Conservation (phyloP, 768 basidiomycete species). For the Lactarius hatsudake region DNA sequence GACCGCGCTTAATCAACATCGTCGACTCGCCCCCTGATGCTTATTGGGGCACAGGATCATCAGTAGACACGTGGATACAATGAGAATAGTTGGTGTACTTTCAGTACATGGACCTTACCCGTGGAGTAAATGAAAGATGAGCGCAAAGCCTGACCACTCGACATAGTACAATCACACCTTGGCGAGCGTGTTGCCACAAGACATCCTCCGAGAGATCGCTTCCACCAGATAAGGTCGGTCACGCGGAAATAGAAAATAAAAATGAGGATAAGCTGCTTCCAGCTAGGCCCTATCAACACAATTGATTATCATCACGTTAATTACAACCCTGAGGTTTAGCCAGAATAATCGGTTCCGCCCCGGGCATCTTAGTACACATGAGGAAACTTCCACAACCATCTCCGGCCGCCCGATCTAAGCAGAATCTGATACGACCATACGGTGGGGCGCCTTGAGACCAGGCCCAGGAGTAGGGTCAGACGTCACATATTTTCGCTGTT, state of each 20-base stretch:
- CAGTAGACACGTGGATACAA: neutral
- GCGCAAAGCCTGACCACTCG: neutral
- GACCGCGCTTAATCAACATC: neutral
- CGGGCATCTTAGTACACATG: conserved; percentile 1
- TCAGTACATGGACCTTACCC: neutral
- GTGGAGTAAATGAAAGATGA: conserved; percentile 7
- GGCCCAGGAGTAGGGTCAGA: neutral
- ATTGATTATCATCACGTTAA: conserved; percentile 15
- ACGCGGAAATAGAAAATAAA: neutral
- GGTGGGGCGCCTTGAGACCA: neutral
- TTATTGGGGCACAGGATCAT: neutral
- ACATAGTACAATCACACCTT: neutral
- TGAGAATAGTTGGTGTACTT: neutral
- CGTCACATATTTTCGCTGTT: conserved; percentile 1
- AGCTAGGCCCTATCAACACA: neutral
- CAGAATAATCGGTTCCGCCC: conserved; percentile 15
- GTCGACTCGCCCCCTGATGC: neutral
- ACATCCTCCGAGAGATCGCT: conserved; percentile 10
- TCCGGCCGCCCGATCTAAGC: conserved; percentile 11
- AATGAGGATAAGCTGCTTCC: neutral
- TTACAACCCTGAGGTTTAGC: conserved; percentile 4
- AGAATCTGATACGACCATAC: neutral
- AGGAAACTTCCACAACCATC: conserved; percentile 4
- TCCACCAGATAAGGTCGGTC: conserved; percentile 12
- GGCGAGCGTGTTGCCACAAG: neutral